Evolutionary conservation across 768 basidiomycete species (phyloP), one percentile per base, ranked within the genome.

Genomic region (Leucosporidium creatinivorum): DNA sequence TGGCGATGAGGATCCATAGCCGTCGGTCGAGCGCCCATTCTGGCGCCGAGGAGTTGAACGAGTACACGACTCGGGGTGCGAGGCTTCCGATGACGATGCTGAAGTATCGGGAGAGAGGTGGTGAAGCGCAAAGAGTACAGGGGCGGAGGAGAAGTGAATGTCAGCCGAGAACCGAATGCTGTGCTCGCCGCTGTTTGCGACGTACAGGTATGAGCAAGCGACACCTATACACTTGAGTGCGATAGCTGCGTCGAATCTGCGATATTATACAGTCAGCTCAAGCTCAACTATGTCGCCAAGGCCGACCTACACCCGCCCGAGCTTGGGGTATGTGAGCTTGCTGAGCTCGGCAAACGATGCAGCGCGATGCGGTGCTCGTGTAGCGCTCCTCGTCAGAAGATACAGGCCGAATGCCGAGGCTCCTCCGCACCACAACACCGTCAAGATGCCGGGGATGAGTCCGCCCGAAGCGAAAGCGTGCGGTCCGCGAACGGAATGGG

Each of bases 171-270:
- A 68, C 39, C 49, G 31, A n/a, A n/a, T n/a, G n/a, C n/a, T 60
- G 26, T 48, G 44, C 25, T 61, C 36, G 21, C 39, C 65, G 26
- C 49, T 56, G 30, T 63, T 56, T 62, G 73, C 3, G 26, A 68
- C 67, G 33, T 64, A 68, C 58, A 77, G 83, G 56, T 79, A 91
- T 84, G 91, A 92, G 73, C 93, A 87, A 44, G 90, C 91, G 4
- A 98, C 94, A 25, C 94, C 94, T 76, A 96, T 96, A 78, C 94
- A 98, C 77, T 98, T 98, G 77, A 86, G 87, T 15, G 92, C 92
- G 73, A 98, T 92, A 18, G 93, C 94, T 5, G 86, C 86, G 77
- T 97, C 94, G 74, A 98, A 94, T 44, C 39, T 44, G 77, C 55
- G 56, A 49, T 88, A 17, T 10, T 7, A 12, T 9, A 3, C 8